Conservation (phyloP, 1,284 basidiomycete genomes). For the Ganoderma boninense region DNA sequence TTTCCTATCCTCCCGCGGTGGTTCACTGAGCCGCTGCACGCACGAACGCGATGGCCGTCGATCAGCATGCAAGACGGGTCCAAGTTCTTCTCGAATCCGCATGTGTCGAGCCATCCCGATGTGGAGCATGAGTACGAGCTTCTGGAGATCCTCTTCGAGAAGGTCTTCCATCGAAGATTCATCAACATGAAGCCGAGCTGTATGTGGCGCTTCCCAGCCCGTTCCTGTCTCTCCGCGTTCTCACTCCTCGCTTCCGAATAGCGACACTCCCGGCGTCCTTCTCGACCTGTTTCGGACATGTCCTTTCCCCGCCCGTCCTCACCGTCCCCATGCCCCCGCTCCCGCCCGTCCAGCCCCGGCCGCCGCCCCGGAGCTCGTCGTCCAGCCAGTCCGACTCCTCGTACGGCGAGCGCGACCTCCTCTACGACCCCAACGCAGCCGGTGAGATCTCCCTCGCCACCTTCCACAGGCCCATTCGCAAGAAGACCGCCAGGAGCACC, state of each 20-base stretch:
- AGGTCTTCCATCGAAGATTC: conserved; percentile 44
- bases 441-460: conserved; percentile 26
- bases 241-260: conserved; percentile 34
- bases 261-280: conserved; percentile 75
- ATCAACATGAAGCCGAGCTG: conserved; percentile 44
- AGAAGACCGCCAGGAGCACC: conserved; percentile 6
- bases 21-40: conserved; percentile 43
- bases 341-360: conserved; percentile 60
- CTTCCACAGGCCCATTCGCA: conserved; percentile 13
- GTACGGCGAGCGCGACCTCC: conserved; percentile 12
- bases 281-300: conserved; percentile 72
- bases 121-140: conserved; percentile 43
- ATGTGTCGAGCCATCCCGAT: conserved; percentile 18
- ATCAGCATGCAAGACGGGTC: conserved; percentile 35
- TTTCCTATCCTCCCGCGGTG: conserved; percentile 45
- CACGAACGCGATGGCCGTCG: conserved; percentile 34
- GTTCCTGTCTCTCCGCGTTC: neutral
- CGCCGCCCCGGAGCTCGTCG: conserved; percentile 18
- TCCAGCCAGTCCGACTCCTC: conserved; percentile 23
- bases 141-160: conserved; percentile 42
- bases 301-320: conserved; percentile 64
- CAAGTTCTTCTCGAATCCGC: conserved; percentile 17
- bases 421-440: conserved; percentile 10
- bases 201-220: conserved; percentile 19
- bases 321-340: conserved; percentile 74